Conservation (phyloP, 345 rosid genomes). For the Litchi chinensis region DNA sequence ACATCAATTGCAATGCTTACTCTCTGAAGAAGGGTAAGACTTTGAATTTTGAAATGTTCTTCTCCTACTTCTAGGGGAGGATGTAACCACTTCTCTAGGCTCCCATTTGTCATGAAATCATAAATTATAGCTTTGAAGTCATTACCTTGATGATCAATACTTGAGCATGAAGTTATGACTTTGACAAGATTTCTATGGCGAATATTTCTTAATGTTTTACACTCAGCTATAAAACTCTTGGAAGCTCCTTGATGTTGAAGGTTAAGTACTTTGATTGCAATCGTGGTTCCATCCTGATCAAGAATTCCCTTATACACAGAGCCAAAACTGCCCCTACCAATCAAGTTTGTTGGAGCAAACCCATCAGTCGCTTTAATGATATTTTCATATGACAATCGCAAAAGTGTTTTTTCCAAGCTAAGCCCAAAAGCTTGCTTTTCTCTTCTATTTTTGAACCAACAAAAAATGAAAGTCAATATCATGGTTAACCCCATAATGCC, state of each 20-base stretch:
- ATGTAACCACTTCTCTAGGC: background rate
- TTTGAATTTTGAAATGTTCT: background rate
- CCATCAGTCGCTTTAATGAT: conserved; percentile 17
- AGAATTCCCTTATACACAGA: background rate
- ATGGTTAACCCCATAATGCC: no score
- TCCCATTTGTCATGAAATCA: conserved; percentile 24
- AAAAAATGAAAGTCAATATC: no score
- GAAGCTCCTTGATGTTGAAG: conserved; percentile 3
- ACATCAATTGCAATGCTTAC: conserved; percentile 16
- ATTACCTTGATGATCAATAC: conserved; percentile 14
- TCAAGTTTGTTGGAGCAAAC: conserved; percentile 9
- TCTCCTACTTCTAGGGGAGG: background rate
- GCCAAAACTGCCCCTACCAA: background rate
- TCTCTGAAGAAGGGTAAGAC: conserved; percentile 4
- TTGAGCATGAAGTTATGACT: conserved; percentile 13
- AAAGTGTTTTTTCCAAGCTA: background rate
- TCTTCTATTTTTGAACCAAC: no score
- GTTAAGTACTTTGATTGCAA: conserved; percentile 5
- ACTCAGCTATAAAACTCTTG: conserved; percentile 28
- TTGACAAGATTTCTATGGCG: conserved; percentile 4
- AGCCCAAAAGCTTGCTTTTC: background rate
- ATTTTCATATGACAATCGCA: background rate
- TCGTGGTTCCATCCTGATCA: background rate
- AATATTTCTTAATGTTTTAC: conserved; percentile 8
- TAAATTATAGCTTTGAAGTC: conserved; percentile 26